Base-by-base conservation (phyloP, 2,329 filamentous ascomycete genomes). In the Fusarium torulosum region DNA sequence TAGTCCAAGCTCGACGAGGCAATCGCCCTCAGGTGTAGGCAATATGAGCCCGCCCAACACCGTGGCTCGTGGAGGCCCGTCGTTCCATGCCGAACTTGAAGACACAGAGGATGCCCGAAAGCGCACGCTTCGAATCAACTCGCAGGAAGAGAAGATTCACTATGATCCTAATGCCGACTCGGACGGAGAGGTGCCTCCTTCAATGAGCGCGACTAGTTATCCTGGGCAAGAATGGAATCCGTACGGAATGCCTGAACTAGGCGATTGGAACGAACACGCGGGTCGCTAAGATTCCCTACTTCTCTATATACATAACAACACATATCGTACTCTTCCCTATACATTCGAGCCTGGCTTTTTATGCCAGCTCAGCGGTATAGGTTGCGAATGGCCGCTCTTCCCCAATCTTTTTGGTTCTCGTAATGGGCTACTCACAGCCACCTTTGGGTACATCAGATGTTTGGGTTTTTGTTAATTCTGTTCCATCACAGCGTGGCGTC, bases 161-260 rank as follows among this genome's bases (percentile, higher is more conserved):
- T 71, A 75, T 42, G 74, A 78, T 10, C 78, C 76, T 8, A 75
- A 77, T 23, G 78, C 78, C 27, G 77, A 78, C 51, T 74, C 72
- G 13, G 72, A 74, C 27, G 72, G 72, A 23, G 72, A 74, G 50
- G 35, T 58, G 21, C 61, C 74, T n/a, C 84, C 85, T 14, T 79
- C 83, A 59, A 91, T 92, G 90, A 85, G 82, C 46, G 89, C 88
- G 8, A 89, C 88, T 14, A 88, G 85, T 73, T 92, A 91, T 75
- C 90, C 90, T 0, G 90, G 90, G 0, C 88, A 91, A 78, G 89
- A 91, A 75, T 92, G 90, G 89, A 86, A 86, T 69, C 88, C 88
- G 3, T 86, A 85, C 31, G 77, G 76, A 13, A 75, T 76, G 58
- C 65, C 72, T 7, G 75, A 77, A 17, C 73, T 69, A 44, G 69